phyloP scores from a whole-genome alignment of 768 basidiomycete species.

The Termitomyces heimii region DNA sequence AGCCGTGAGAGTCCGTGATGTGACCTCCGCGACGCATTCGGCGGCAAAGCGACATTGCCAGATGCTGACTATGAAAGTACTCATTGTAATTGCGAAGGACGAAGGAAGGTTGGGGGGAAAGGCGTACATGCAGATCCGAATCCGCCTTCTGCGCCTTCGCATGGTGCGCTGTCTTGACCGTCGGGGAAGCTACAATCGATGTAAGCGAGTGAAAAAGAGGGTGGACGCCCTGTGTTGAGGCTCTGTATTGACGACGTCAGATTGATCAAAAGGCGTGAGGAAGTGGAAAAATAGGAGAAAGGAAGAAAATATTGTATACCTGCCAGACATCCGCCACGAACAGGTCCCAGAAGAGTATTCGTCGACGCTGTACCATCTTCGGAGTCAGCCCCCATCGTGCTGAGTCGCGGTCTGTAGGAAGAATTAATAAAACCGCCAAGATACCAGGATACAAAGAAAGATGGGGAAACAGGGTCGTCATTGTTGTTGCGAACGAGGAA shows the following conservation, averaged over 20 bases:
- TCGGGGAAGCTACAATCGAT: constrained; percentile 62
- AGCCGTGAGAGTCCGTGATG: constrained; percentile 53
- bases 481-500: background rate
- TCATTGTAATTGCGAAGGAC: background rate
- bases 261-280: background rate
- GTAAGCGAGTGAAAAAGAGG: constrained; percentile 58
- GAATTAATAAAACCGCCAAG: background rate
- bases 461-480: background rate
- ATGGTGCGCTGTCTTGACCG: constrained; percentile 20
- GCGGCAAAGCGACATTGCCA: constrained; percentile 64
- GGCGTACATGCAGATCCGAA: constrained; percentile 28
- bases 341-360: constrained; percentile 73
- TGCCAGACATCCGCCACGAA: constrained; percentile 69
- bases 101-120: background rate
- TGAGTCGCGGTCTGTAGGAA: constrained; percentile 55
- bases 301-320: constrained; percentile 26
- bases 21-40: constrained; percentile 62
- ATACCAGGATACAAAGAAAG: too few relatives aligned
- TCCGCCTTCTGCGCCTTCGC: constrained; percentile 19
- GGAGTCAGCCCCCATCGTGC: constrained; percentile 56
- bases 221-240: constrained; percentile 65
- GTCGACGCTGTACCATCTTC: constrained; percentile 58
- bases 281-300: background rate
- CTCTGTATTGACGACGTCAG: constrained; percentile 34
- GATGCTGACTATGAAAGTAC: constrained; percentile 35